phyloP scores from a whole-genome alignment of 345 rosid species.

The Eutrema japonicum region DNA sequence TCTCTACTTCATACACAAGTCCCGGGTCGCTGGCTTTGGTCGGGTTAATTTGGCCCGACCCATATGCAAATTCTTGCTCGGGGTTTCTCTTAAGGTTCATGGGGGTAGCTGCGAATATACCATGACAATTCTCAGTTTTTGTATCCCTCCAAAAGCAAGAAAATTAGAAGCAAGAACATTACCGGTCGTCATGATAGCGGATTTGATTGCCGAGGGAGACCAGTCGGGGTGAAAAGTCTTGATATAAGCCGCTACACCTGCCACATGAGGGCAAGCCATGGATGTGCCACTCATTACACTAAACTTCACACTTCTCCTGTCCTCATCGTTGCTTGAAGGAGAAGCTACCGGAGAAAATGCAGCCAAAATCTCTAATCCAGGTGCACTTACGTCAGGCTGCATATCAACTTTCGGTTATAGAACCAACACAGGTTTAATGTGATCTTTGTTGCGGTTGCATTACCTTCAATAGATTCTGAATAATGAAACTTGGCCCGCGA shows the following conservation, averaged over 20 bases:
- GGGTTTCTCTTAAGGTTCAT: constrained; percentile 35
- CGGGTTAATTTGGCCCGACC: constrained; percentile 41
- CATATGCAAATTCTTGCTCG: constrained; percentile 37
- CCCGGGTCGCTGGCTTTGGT: constrained; percentile 41
- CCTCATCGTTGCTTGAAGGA: neutral
- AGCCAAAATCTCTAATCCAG: constrained; percentile 49
- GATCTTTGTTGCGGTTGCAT: constrained; percentile 2
- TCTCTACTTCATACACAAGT: constrained; percentile 34
- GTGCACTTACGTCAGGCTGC: constrained; percentile 55
- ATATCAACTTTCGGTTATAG: constrained; percentile 3
- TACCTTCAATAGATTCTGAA: constrained; percentile 45
- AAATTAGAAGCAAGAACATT: constrained; percentile 3
- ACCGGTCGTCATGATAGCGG: constrained; percentile 53
- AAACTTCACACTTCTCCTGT: constrained; percentile 38
- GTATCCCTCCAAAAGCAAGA: neutral
- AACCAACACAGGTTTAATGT: neutral
- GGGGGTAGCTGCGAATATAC: constrained; percentile 27
- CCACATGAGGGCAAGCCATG: constrained; percentile 56
- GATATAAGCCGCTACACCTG: constrained; percentile 49
- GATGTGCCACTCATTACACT: constrained; percentile 49
- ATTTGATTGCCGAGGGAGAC: constrained; percentile 54
- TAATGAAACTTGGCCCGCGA: constrained; percentile 45
- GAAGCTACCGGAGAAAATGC: constrained; percentile 43
- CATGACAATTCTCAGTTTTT: neutral
- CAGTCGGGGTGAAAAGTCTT: constrained; percentile 51